Evolutionary conservation across 75 land plant species (phyloP).

Genomic region (Cunninghamia lanceolata): DNA sequence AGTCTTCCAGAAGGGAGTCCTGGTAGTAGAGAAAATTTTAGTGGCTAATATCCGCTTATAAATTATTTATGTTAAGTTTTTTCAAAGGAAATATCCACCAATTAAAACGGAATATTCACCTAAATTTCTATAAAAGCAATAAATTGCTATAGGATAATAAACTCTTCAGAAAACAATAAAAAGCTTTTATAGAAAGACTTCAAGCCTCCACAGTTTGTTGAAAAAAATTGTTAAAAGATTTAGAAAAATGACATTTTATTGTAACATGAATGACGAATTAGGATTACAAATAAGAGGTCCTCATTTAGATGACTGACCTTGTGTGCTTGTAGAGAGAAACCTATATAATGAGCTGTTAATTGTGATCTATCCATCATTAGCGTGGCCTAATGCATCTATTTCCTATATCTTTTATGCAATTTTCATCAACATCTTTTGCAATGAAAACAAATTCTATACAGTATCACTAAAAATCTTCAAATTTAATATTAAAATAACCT

Average conservation of each 20-base stretch:
- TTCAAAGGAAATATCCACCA: not conserved
- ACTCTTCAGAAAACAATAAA: not conserved
- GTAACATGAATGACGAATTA: not conserved
- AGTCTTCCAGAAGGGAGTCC: slow-evolving; percentile 53
- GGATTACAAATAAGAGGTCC: not conserved
- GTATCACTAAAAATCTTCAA: too few species aligned
- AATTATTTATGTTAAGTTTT: too few species aligned
- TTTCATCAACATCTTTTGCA: too few species aligned
- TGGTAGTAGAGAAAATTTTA: not conserved
- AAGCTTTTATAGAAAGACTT: not conserved
- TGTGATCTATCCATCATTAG: too few species aligned
- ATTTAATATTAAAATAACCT: too few species aligned
- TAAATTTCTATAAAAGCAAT: not conserved
- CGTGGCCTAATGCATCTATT: too few species aligned
- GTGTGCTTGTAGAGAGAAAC: too few species aligned
- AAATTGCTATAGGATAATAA: not conserved
- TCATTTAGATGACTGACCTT: not conserved
- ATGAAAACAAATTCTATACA: too few species aligned
- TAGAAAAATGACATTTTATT: not conserved
- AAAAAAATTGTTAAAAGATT: not conserved
- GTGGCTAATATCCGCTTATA: not conserved
- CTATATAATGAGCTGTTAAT: too few species aligned
- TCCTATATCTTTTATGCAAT: too few species aligned
- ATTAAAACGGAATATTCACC: not conserved
- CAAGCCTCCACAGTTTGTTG: not conserved